Conservation (phyloP, 2,329 filamentous ascomycete genomes). For the Aspergillus alliaceus region DNA sequence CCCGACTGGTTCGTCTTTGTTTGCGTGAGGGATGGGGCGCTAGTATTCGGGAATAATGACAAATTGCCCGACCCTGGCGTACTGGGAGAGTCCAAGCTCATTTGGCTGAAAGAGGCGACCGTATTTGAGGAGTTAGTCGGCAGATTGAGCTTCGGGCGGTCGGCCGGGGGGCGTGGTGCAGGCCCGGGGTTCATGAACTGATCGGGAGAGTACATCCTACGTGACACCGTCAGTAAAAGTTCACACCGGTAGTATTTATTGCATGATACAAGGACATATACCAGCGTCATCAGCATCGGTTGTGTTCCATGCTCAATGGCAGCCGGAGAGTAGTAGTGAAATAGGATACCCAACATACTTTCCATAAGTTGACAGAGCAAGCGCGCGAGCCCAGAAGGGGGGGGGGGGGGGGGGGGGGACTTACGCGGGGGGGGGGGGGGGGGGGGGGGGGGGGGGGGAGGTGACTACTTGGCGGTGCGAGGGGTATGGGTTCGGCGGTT, state of each 20-base stretch:
- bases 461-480: conserved; percentile 2
- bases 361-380: conserved; percentile 28
- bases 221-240: conserved; percentile 8
- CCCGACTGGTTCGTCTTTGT: conserved; percentile 59
- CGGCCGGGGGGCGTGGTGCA: conserved; percentile 83
- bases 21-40: conserved; percentile 68
- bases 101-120: conserved; percentile 64
- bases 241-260: not conserved
- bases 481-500: conserved; percentile 2
- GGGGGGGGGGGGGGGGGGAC: conserved; percentile 8
- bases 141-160: conserved; percentile 77
- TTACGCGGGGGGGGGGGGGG: not conserved
- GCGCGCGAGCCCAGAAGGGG: no score
- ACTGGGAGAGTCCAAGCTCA: conserved; percentile 68
- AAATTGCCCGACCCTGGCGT: conserved; percentile 56
- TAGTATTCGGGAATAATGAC: conserved; percentile 66
- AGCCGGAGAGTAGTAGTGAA: not conserved
- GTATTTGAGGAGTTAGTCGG: conserved; percentile 70
- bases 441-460: conserved; percentile 8
- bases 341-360: conserved; percentile 31
- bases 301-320: not conserved
- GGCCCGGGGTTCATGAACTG: conserved; percentile 97
- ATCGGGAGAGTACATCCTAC: conserved; percentile 57
- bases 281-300: not conserved
- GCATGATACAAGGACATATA: not conserved